These are phyloP conservation scores for Asterophora lycoperdoides DNA, from an alignment of 768 basidiomycete species.

Conservation along the genomic window DNA sequence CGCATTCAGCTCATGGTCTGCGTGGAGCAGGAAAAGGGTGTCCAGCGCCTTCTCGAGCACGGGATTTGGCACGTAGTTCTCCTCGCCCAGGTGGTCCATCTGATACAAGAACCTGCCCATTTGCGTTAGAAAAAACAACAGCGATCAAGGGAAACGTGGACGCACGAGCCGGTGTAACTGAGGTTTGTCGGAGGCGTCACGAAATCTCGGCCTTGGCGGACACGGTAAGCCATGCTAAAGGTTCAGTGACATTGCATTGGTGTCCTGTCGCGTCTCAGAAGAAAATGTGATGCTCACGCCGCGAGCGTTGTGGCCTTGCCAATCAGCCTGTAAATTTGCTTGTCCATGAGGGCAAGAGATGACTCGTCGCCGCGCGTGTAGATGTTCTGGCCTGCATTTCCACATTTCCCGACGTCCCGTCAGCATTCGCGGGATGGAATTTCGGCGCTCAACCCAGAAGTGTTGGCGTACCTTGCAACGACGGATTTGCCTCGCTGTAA, in stretches of 20 bases:
- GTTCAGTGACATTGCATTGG: not conserved
- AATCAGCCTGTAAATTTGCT: conserved; percentile 85
- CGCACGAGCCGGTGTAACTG: conserved; percentile 80
- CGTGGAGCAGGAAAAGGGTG: conserved; percentile 81
- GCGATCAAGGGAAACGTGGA: conserved; percentile 6
- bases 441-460: not conserved
- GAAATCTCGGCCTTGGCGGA: conserved; percentile 87
- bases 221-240: conserved; percentile 83
- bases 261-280: not conserved
- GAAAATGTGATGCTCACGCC: conserved; percentile 47
- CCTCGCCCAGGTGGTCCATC: conserved; percentile 77
- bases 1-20: conserved; percentile 90
- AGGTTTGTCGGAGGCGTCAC: conserved; percentile 79
- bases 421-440: no score
- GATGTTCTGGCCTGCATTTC: conserved; percentile 63
- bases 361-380: conserved; percentile 63
- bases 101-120: conserved; percentile 75
- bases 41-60: conserved; percentile 86
- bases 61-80: conserved; percentile 76
- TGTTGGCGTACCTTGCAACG: conserved; percentile 56
- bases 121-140: not conserved
- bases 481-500: conserved; percentile 86
- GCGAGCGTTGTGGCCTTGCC: conserved; percentile 88
- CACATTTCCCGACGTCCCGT: not conserved
- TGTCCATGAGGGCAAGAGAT: conserved; percentile 81